phyloP scores from a whole-genome alignment of 176 grass and related monocot species.

The Carex parvula region DNA sequence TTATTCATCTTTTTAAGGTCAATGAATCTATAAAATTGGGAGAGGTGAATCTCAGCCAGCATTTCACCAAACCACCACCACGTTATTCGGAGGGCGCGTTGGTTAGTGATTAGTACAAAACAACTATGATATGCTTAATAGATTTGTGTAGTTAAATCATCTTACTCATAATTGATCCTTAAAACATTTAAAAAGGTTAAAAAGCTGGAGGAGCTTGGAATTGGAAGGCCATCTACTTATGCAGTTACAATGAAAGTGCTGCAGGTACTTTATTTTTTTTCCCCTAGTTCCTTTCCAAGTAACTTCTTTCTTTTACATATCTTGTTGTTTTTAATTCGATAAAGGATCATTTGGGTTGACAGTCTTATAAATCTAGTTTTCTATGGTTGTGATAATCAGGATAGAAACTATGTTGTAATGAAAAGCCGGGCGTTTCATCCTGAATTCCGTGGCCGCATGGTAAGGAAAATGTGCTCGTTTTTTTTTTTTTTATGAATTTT shows the following conservation, averaged over 20 bases:
- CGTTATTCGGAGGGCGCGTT: conserved; percentile 81
- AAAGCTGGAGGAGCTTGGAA: conserved; percentile 96
- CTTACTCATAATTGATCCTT: conserved; percentile 7
- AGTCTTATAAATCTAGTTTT: conserved; percentile 35
- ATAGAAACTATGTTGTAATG: conserved; percentile 70
- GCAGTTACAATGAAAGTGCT: conserved; percentile 91
- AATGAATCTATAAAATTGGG: conserved; percentile 50
- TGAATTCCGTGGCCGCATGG: conserved; percentile 97
- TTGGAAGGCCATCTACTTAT: conserved; percentile 96
- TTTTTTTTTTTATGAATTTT: conserved; percentile 5
- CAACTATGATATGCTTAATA: conserved; percentile 16
- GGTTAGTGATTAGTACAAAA: conserved; percentile 48
- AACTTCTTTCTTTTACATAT: background rate
- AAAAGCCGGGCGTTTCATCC: conserved; percentile 67
- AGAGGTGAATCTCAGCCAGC: conserved; percentile 57
- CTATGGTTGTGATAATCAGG: conserved; percentile 51
- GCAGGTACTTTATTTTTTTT: conserved; percentile 42
- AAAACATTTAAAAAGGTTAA: conserved; percentile 57
- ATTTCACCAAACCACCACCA: conserved; percentile 74
- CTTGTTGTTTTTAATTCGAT: background rate
- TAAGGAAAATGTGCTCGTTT: conserved; percentile 28
- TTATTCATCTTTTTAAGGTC: conserved; percentile 42
- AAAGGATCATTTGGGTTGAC: conserved; percentile 14
- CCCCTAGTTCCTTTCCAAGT: background rate
- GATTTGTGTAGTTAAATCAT: background rate